Base-by-base conservation (phyloP, 441 rosid species). In the Capsella rubella region DNA sequence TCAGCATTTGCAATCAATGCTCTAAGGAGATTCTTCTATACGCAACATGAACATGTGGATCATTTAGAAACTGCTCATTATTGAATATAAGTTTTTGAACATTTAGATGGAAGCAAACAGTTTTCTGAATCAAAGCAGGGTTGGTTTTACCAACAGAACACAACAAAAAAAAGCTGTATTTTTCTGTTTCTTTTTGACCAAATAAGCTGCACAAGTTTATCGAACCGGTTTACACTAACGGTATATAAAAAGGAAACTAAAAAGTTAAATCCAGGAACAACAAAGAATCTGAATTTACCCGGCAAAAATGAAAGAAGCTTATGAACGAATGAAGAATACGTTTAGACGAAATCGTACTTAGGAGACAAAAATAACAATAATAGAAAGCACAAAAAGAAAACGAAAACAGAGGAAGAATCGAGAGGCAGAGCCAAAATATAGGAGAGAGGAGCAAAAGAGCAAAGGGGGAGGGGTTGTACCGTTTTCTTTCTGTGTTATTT, bases 251-350 rank as follows among this genome's bases (percentile, higher is more conserved):
- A 11, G 1, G 5, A 42, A 12, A 40, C 1, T 1, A 40, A 13
- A 12, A 13, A 40, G 15, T 43, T 43, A 14, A 43, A 42, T 40
- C 43, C 11, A 79, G 63, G 4, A 37, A 37, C 12, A 34, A 34
- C 11, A 35, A 35, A 3, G 70, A 78, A 71, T 76, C 50, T 74
- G 61, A 61, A 28, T 42, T 71, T 78, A 77, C 79, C 80, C 72
- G 75, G 51, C 73, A 59, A 59, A 27, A 21, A 27, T 21, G 9
- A 49, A 45, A 42, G 4, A 40, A 51, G 31, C 7, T 37, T 66
- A 25, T 64, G 62, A 76, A 74, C 47, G 39, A 67, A 71, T 54
- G 73, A 72, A 78, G 87, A 82, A 73, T 67, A 75, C 3, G 4
- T 39, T 52, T 7, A 52, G 47, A 65, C 46, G 40, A 43, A 31